Conservation (phyloP, 2,329 filamentous ascomycete genomes). For the Aspergillus piperis region DNA sequence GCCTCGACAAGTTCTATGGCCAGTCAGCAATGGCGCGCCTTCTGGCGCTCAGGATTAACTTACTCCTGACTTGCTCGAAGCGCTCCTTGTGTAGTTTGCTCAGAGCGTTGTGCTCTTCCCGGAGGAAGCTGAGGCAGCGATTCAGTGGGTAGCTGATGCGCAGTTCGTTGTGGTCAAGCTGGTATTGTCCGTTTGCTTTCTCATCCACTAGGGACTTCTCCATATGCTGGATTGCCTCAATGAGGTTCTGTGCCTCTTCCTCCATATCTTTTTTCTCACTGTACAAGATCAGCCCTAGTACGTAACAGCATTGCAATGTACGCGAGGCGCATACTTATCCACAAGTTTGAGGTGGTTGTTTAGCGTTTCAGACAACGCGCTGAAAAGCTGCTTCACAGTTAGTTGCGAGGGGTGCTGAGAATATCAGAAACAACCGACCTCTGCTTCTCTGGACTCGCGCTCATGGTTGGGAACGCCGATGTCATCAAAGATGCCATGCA, state of each 20-base stretch:
- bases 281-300: neutral
- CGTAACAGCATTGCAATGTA: constrained; percentile 8
- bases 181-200: constrained; percentile 64
- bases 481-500: constrained; percentile 94
- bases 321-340: constrained; percentile 56
- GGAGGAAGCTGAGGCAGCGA: constrained; percentile 74
- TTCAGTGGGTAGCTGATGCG: constrained; percentile 80
- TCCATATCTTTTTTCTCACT: constrained; percentile 86
- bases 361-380: constrained; percentile 85
- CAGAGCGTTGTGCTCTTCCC: constrained; percentile 81
- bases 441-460: constrained; percentile 82
- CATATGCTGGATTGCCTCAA: constrained; percentile 89
- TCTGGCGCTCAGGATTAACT: constrained; percentile 33
- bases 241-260: constrained; percentile 84
- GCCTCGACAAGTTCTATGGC: constrained; percentile 83
- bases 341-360: constrained; percentile 87
- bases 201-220: constrained; percentile 82
- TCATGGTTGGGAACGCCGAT: constrained; percentile 95
- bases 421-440: constrained; percentile 59
- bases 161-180: constrained; percentile 66
- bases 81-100: constrained; percentile 83
- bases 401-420: neutral
- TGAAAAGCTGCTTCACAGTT: constrained; percentile 68
- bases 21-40: constrained; percentile 24
- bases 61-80: constrained; percentile 94